Evolutionary conservation across 371 early-diverging fungal species (phyloP).

Genomic region (Mucor piriformis): DNA sequence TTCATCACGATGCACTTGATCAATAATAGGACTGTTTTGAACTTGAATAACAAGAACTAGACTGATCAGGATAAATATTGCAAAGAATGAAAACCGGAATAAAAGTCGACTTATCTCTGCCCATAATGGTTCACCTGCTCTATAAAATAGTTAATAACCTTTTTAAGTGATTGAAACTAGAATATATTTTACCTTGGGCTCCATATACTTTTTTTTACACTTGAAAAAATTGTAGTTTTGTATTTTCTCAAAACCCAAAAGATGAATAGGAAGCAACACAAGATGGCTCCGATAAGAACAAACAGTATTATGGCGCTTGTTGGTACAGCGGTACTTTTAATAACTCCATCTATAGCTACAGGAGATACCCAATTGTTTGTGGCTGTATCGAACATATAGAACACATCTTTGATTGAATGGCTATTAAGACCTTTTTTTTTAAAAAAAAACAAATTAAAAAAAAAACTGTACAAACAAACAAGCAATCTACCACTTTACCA

Average conservation of each 20-base stretch:
- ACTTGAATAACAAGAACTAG: slow-evolving; percentile 30
- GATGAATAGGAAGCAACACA: background rate
- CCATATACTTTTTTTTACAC: slow-evolving; percentile 24
- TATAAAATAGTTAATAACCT: slow-evolving; percentile 1
- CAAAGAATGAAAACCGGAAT: slow-evolving; percentile 22
- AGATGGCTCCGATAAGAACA: background rate
- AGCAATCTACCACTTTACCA: too few relatives aligned
- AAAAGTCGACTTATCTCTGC: slow-evolving; percentile 32
- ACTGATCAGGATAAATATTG: slow-evolving; percentile 21
- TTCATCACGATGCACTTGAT: slow-evolving; percentile 13
- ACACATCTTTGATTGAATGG: slow-evolving; percentile 35
- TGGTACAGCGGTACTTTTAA: background rate
- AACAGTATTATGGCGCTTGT: background rate
- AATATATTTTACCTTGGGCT: slow-evolving; percentile 20
- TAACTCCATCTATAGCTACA: background rate
- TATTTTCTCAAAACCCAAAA: background rate
- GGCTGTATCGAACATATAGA: slow-evolving; percentile 32
- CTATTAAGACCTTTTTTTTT: slow-evolving; percentile 29
- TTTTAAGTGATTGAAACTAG: too few relatives aligned
- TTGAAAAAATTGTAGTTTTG: background rate
- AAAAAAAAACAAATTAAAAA: background rate
- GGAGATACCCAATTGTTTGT: slow-evolving; percentile 17
- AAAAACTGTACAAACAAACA: too few relatives aligned
- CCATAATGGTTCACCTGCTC: slow-evolving; percentile 43
- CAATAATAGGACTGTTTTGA: slow-evolving; percentile 37